Evolutionary conservation across 495 filamentous ascomycete genomes (phyloP), one percentile per base, ranked within the genome.

Genomic region (Lepidopterella palustris): DNA sequence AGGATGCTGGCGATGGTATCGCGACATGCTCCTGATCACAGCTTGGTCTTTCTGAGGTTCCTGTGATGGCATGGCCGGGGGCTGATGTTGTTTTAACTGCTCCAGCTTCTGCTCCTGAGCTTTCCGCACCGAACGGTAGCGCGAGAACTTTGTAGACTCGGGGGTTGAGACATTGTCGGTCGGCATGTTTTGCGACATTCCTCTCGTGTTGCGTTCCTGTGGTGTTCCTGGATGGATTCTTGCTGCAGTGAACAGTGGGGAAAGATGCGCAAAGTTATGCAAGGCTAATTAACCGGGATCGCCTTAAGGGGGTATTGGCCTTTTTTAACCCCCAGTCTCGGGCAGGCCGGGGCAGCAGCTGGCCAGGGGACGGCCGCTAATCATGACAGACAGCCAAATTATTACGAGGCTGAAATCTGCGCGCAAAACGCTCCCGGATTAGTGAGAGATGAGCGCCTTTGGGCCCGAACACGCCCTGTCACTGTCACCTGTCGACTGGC

Each of bases 51-150:
- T 61, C 25, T 63, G 60, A 24, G 48, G 24, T 10, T 61, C 51
- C 23, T 23, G 21, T 40, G 58, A 40, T 24, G 53, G 56, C 25
- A 55, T 55, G 8, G 57, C 26, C 13, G 64, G 42, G 45, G 23
- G 56, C 9, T 18, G 49, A 51, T 45, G 26, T 13, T 9, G 42
- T 26, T 23, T 10, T 21, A 24, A 28, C 25, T 62, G 47, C 51
- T 53, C 48, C 57, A 59, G 48, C 31, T 55, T 57, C 51, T 55
- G 59, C 53, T 52, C 29, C 54, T 66, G 63, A 9, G 55, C 54
- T 20, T 52, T 55, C 10, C 71, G 64, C 54, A 72, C 65, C 31
- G 65, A 69, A 35, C 71, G 68, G 54, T 73, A 73, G 21, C 71
- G 65, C 45, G 71, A 72, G 48, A 73, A 50, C 49, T 63, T 66